Evolutionary conservation across 768 basidiomycete species (phyloP).

Genomic region (Clitopilus passeckerianus): DNA sequence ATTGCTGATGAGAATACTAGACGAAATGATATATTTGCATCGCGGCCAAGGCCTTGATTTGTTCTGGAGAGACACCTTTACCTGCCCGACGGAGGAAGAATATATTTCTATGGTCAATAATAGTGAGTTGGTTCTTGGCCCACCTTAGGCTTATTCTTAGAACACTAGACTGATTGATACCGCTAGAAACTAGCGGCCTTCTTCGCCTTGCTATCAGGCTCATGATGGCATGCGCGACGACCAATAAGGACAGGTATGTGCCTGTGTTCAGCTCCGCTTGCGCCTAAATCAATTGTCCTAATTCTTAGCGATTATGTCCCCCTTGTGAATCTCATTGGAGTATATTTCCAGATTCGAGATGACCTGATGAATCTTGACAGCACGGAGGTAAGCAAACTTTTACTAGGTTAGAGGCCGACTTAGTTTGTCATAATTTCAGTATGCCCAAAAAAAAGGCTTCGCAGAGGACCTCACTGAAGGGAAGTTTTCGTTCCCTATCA

Average conservation of each 20-base stretch:
- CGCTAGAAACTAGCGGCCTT: conserved; percentile 85
- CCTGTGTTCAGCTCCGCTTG: too few species aligned
- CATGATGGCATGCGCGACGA: conserved; percentile 87
- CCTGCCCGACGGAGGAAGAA: conserved; percentile 90
- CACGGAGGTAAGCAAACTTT: conserved; percentile 48
- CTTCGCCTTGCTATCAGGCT: conserved; percentile 88
- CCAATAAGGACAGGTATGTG: conserved; percentile 49
- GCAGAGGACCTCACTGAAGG: conserved; percentile 84
- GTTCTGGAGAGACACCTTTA: conserved; percentile 86
- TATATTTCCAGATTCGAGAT: conserved; percentile 93
- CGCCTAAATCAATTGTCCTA: too few species aligned
- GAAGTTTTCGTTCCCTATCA: conserved; percentile 82
- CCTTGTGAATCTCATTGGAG: conserved; percentile 85
- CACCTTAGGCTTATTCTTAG: not conserved
- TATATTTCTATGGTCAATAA: conserved; percentile 95
- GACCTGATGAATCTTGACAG: conserved; percentile 95
- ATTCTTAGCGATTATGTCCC: conserved; percentile 75
- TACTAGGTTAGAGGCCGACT: not conserved
- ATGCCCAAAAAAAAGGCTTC: conserved; percentile 57
- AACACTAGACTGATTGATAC: not conserved
- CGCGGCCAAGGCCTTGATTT: conserved; percentile 93
- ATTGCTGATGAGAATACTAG: conserved; percentile 12
- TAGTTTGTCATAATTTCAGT: conserved; percentile 34
- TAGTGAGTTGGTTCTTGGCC: conserved; percentile 47
- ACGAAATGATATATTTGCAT: conserved; percentile 75